Evolutionary conservation across 306 rosid species (phyloP), one percentile per base, ranked within the genome.

Genomic region (Urtica urens): DNA sequence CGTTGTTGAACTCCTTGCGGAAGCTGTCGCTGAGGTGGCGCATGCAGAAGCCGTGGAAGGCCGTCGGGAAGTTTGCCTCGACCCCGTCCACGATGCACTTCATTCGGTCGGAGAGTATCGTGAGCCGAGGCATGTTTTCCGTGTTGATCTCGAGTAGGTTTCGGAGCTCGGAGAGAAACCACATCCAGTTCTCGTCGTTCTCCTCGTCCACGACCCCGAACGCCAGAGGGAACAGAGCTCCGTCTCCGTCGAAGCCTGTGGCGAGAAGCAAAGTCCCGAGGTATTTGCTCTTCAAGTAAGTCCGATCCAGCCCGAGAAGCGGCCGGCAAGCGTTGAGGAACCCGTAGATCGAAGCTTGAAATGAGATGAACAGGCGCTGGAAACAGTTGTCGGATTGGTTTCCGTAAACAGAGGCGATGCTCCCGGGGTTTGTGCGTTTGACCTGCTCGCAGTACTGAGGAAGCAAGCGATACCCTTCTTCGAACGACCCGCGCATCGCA

Each of bases 191-290:
- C 19, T 83, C 88, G 59, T 83, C 94, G 49, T 40, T 83, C 78
- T 83, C 94, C 72, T 83, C 94, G 24, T 79, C 94, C 49, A 83
- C 86, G 46, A 83, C 94, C 63, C 94, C 94, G 43, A 83, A 83
- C 15, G 94, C 94, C 50, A 83, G 47, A 66, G 94, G 94, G 65
- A 83, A 83, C 46, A 83, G 82, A 58, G 82, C 68, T 18, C 94
- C 94, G 22, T 83, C 88, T 39, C 94, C 88, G 65, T 83, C 94
- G 35, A 83, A 83, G 49, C 80, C 85, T 17, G 88, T 83, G 0
- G 88, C 94, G 40, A 83, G 72, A 29, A 83, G 88, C 61, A 83
- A 66, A 14, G 94, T 83, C 19, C 88, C 94, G 40, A 83, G 78
- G 62, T 83, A 83, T 61, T 83, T 83, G 67, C 88, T 83, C 68